Conservation (phyloP, 1,284 basidiomycete genomes). For the Leccinum pachyderme region DNA sequence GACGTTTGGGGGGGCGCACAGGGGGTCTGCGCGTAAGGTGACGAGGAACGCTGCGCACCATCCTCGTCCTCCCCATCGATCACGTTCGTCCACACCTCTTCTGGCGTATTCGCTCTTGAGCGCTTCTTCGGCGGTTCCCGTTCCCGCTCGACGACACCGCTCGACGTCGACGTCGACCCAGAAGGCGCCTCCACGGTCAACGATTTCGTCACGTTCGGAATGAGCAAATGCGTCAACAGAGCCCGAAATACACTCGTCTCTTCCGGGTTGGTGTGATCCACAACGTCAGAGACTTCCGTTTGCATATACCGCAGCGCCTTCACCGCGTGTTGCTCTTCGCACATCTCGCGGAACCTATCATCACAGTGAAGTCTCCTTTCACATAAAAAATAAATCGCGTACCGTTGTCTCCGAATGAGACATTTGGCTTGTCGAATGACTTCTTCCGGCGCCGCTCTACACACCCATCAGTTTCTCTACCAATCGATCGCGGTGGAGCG, state of each 20-base stretch:
- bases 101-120: constrained; percentile 38
- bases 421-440: constrained; percentile 60
- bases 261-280: constrained; percentile 61
- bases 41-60: neutral
- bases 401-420: constrained; percentile 69
- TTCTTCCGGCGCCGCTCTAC: constrained; percentile 56
- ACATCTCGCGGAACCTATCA: constrained; percentile 74
- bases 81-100: constrained; percentile 30
- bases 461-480: neutral
- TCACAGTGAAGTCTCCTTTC: neutral
- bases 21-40: neutral
- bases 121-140: constrained; percentile 37
- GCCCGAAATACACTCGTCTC: constrained; percentile 64
- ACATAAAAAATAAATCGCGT: constrained; percentile 17
- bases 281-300: constrained; percentile 63
- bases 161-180: neutral
- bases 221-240: constrained; percentile 63
- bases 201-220: constrained; percentile 9
- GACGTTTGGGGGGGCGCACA: neutral
- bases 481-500: neutral
- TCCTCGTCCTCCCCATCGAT: constrained; percentile 30
- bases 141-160: neutral
- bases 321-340: constrained; percentile 59
- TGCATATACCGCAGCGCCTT: constrained; percentile 71
- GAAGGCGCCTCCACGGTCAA: neutral